phyloP scores from a whole-genome alignment of 2,329 filamentous ascomycete genomes.

The Diaporthe sp. region DNA sequence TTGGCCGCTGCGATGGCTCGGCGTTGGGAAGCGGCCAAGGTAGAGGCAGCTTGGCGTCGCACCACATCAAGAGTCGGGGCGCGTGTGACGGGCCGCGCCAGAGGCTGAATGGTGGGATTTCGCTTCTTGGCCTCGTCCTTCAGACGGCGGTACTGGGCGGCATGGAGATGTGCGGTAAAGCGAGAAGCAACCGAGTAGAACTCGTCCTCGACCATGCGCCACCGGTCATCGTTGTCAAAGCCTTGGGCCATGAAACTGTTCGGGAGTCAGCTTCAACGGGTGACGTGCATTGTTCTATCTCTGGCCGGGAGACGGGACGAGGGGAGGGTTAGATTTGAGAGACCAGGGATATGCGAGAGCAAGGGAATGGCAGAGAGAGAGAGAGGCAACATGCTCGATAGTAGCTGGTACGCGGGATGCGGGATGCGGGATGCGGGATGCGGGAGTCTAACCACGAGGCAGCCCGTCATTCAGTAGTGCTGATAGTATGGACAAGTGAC shows the following conservation, averaged over 20 bases:
- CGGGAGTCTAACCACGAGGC: slow-evolving; percentile 2
- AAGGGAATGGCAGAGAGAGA: neutral
- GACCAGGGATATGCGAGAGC: neutral
- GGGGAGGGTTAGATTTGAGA: neutral
- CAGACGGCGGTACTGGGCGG: slow-evolving; percentile 79
- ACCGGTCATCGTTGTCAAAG: slow-evolving; percentile 75
- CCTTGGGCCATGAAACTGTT: slow-evolving; percentile 72
- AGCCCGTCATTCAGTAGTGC: neutral
- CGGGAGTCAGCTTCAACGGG: neutral
- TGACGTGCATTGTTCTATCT: neutral
- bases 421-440: neutral
- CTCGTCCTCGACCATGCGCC: slow-evolving; percentile 88
- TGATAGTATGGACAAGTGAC: no score
- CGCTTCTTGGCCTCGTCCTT: slow-evolving; percentile 66
- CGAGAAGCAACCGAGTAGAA: slow-evolving; percentile 73
- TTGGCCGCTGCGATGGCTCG: slow-evolving; percentile 39
- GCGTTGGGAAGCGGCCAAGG: slow-evolving; percentile 49
- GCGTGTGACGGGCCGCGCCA: slow-evolving; percentile 62
- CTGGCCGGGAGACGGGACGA: slow-evolving; percentile 1
- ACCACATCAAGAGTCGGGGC: slow-evolving; percentile 49
- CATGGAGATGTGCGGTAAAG: slow-evolving; percentile 81
- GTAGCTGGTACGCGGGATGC: neutral
- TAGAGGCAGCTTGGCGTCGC: slow-evolving; percentile 48
- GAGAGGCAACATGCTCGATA: neutral
- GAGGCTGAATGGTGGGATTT: slow-evolving; percentile 62